Percentiles rank a stretch among this genome's conserved stretches.
Conservation (phyloP, 2,329 filamentous ascomycete genomes). For the Clonostachys byssicola region DNA sequence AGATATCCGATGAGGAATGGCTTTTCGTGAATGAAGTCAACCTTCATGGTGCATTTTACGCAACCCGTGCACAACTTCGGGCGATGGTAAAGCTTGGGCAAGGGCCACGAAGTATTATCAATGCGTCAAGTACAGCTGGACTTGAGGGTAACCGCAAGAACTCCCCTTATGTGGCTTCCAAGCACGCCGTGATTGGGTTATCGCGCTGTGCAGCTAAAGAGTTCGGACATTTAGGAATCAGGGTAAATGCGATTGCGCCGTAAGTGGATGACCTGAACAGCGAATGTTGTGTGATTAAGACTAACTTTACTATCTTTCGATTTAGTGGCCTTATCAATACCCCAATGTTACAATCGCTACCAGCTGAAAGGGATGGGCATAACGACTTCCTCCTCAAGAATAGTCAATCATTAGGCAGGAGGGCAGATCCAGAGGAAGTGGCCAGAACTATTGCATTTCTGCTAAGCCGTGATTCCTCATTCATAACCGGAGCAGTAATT, state of each 20-base stretch:
- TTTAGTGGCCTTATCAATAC: slow-evolving; percentile 19
- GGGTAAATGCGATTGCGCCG: slow-evolving; percentile 19
- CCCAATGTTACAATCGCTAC: no score
- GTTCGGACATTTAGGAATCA: slow-evolving; percentile 8
- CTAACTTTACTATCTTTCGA: no score
- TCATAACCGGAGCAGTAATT: slow-evolving; percentile 13
- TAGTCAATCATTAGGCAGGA: slow-evolving; percentile 11
- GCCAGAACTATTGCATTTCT: slow-evolving; percentile 17
- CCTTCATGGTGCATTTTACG: slow-evolving; percentile 39
- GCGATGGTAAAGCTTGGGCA: slow-evolving; percentile 26
- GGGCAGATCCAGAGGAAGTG: slow-evolving; percentile 15
- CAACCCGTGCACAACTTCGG: slow-evolving; percentile 37
- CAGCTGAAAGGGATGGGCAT: slow-evolving; percentile 6
- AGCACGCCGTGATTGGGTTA: slow-evolving; percentile 17
- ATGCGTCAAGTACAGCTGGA: slow-evolving; percentile 33
- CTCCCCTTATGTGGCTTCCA: slow-evolving; percentile 16
- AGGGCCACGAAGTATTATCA: no score
- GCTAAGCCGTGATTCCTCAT: slow-evolving; percentile 17
- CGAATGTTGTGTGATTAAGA: no score
- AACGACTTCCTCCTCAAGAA: slow-evolving; percentile 2
- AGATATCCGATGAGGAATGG: slow-evolving; percentile 32
- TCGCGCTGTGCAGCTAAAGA: slow-evolving; percentile 13
- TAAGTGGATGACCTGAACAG: slow-evolving; percentile 11
- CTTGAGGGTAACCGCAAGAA: slow-evolving; percentile 17
- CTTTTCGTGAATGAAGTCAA: slow-evolving; percentile 33